Conservation (phyloP, 495 filamentous ascomycete species). For the Talaromyces wortmannii region DNA sequence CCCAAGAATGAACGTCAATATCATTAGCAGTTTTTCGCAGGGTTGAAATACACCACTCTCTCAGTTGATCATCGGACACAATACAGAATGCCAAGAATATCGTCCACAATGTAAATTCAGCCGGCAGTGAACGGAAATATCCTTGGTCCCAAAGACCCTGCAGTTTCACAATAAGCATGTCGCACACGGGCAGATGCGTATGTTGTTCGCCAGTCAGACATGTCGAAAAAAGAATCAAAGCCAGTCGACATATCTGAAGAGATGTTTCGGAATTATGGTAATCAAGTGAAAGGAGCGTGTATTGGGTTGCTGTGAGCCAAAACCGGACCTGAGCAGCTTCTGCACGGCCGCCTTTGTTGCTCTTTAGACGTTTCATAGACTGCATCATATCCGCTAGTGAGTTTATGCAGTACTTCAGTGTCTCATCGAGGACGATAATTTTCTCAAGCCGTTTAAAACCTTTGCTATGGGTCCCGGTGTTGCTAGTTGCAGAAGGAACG, state of each 20-base stretch:
- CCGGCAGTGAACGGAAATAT: not conserved
- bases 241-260: not conserved
- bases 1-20: not conserved
- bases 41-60: not conserved
- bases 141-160: not conserved
- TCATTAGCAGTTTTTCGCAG: not conserved
- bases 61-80: not conserved
- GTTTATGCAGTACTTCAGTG: not conserved
- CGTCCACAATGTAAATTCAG: not conserved
- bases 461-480: not conserved
- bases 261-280: not conserved
- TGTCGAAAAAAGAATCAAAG: not conserved
- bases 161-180: not conserved
- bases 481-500: not conserved
- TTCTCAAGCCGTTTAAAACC: not conserved
- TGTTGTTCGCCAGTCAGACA: not conserved
- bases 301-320: not conserved
- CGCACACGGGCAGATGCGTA: not conserved
- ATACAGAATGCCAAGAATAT: not conserved
- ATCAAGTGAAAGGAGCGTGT: not conserved
- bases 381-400: not conserved
- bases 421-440: not conserved
- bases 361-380: not conserved
- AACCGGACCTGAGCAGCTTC: slow-evolving; percentile 1
- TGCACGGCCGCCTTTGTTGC: not conserved